A percentile compares a stretch with the other conserved stretches of the same genome.
phyloP scores from a whole-genome alignment of 208 protist genomes.

The Angomonas deanei region DNA sequence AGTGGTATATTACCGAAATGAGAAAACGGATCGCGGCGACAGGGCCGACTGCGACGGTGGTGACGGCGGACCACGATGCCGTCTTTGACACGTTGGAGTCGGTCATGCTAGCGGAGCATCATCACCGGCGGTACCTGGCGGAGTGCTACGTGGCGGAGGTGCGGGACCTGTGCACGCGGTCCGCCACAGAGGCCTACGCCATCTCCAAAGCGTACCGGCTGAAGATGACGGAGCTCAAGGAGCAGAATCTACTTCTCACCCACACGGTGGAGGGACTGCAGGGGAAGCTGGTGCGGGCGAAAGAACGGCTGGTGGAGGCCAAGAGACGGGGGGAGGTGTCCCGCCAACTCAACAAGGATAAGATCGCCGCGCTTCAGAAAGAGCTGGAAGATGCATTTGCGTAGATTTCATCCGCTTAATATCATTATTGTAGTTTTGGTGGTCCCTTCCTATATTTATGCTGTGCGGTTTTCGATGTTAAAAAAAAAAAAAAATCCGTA shows the following conservation, averaged over 20 bases:
- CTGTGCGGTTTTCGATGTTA: background rate
- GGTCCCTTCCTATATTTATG: background rate
- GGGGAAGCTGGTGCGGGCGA: background rate
- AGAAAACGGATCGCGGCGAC: background rate
- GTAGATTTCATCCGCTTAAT: background rate
- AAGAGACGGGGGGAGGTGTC: conserved; percentile 1
- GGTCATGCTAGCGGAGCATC: conserved; percentile 14
- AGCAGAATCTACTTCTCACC: conserved; percentile 24
- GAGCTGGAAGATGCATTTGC: conserved; percentile 6
- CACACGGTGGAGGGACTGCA: conserved; percentile 21
- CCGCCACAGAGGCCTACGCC: conserved; percentile 9
- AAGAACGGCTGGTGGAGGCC: conserved; percentile 4
- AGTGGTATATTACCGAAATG: conserved; percentile 20
- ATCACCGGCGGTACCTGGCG: conserved; percentile 14
- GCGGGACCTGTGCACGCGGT: conserved; percentile 11
- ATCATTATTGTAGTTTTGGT: background rate
- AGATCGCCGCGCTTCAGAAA: conserved; percentile 9
- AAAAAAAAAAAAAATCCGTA: background rate
- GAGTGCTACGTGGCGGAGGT: conserved; percentile 23
- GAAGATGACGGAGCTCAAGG: conserved; percentile 18
- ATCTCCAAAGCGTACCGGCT: conserved; percentile 14
- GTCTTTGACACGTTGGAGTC: background rate
- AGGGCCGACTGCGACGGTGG: background rate
- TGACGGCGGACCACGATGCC: background rate
- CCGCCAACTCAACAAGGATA: conserved; percentile 11